Percentiles rank a stretch among this genome's conserved stretches.
phyloP scores from a whole-genome alignment of 2,329 filamentous ascomycete species.

The Penicillium sp. region DNA sequence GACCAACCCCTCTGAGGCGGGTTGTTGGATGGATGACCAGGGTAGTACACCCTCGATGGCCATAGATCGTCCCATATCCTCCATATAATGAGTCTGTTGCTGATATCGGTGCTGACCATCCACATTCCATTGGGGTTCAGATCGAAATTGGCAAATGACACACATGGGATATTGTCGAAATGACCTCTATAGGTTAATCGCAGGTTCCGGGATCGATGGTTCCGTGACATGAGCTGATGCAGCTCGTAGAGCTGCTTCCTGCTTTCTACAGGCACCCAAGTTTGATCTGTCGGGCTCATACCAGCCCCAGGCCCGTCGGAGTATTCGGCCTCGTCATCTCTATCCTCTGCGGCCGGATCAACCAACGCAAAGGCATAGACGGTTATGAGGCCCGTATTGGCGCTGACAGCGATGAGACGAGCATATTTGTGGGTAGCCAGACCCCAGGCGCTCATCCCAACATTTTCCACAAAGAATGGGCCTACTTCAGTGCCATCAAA shows the following conservation, averaged over 20 bases:
- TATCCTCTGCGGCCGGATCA: conserved; percentile 31
- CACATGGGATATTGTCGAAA: conserved; percentile 59
- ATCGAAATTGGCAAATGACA: conserved; percentile 63
- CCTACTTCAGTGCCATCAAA: conserved; percentile 41
- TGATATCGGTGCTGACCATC: conserved; percentile 63
- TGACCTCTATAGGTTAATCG: conserved; percentile 49
- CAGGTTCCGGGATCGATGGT: conserved; percentile 47
- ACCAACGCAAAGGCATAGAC: conserved; percentile 64
- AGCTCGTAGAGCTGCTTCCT: conserved; percentile 32
- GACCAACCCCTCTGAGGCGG: conserved; percentile 45
- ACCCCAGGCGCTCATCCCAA: conserved; percentile 84
- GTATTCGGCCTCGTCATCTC: conserved; percentile 22
- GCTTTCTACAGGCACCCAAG: conserved; percentile 39
- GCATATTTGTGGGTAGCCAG: conserved; percentile 78
- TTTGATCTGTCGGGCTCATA: conserved; percentile 25
- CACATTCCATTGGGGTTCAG: conserved; percentile 59
- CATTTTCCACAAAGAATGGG: conserved; percentile 75
- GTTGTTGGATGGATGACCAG: conserved; percentile 27
- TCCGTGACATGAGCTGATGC: conserved; percentile 31
- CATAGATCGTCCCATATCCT: conserved; percentile 47
- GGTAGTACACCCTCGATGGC: conserved; percentile 33
- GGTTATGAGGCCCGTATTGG: conserved; percentile 68
- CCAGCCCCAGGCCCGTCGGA: not conserved
- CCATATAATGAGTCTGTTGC: conserved; percentile 55
- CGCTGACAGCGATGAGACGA: conserved; percentile 83